Conservation (phyloP, 768 basidiomycete genomes). For the Ramaria sp. region DNA sequence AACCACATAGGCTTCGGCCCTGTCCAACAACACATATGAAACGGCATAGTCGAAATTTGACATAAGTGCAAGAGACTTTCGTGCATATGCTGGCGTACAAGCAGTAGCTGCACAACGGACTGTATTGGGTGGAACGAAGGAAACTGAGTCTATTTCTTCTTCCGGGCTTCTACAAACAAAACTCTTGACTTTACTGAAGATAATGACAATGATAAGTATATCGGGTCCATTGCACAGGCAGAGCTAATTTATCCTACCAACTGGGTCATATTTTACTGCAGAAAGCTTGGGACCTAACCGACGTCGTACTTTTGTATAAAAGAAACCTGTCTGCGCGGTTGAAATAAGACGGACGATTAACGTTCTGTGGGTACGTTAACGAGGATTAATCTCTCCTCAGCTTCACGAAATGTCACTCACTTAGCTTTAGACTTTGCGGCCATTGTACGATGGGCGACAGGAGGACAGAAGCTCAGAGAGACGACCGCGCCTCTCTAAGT, state of each 20-base stretch:
- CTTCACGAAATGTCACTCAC: background rate
- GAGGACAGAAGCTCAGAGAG: conserved; percentile 53
- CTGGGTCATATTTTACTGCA: conserved; percentile 88
- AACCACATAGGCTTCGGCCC: too few relatives aligned
- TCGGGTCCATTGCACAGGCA: background rate
- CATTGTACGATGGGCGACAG: conserved; percentile 22
- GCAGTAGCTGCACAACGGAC: background rate
- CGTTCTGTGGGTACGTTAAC: conserved; percentile 40
- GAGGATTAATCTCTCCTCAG: background rate
- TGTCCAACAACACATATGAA: too few relatives aligned
- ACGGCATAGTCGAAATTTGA: background rate
- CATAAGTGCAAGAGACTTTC: background rate
- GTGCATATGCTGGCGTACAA: background rate
- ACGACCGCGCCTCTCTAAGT: too few relatives aligned
- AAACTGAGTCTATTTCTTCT: conserved; percentile 1
- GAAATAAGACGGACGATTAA: conserved; percentile 83
- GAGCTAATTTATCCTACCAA: conserved; percentile 38
- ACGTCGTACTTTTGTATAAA: conserved; percentile 75
- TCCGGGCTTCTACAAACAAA: conserved; percentile 3
- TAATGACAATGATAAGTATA: background rate
- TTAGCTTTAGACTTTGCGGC: conserved; percentile 4
- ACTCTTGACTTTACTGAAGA: conserved; percentile 4
- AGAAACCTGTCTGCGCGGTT: conserved; percentile 85
- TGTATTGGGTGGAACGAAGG: background rate
- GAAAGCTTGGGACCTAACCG: conserved; percentile 70